phyloP scores from a whole-genome alignment of 148 eudicot genomes.

The Rhododendron williamsianum region DNA sequence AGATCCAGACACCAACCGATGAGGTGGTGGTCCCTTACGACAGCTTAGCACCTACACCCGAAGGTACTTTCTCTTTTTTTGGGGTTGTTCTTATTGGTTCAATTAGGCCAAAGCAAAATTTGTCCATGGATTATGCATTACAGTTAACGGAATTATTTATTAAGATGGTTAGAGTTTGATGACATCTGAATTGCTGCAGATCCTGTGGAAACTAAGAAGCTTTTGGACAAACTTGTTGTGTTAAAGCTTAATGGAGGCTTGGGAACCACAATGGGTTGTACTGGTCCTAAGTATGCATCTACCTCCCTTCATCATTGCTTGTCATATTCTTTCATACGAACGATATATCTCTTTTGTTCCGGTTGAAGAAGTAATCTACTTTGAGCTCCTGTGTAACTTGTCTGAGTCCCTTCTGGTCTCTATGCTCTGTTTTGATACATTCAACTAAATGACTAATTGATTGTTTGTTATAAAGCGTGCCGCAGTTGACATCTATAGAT shows the following conservation, averaged over 20 bases:
- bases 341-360: neutral
- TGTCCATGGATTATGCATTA: neutral
- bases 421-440: neutral
- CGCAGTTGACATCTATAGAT: neutral
- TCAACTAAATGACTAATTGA: neutral
- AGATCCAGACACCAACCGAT: slow-evolving; percentile 92
- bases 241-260: slow-evolving; percentile 98
- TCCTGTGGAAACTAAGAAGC: slow-evolving; percentile 50
- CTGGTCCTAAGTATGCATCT: slow-evolving; percentile 87
- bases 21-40: slow-evolving; percentile 91
- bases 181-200: slow-evolving; percentile 44
- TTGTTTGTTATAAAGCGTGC: neutral
- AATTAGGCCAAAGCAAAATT: neutral
- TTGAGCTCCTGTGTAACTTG: slow-evolving; percentile 35
- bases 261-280: slow-evolving; percentile 99
- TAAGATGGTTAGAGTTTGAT: neutral
- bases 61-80: slow-evolving; percentile 32
- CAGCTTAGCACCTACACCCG: slow-evolving; percentile 48
- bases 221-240: slow-evolving; percentile 94
- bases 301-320: neutral
- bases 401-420: neutral
- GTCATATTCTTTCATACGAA: neutral
- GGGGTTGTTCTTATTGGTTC: neutral
- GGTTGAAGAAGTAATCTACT: neutral
- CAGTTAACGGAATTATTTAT: neutral